Conservation (phyloP, 2,329 filamentous ascomycete species). For the Aspergillus sp. region DNA sequence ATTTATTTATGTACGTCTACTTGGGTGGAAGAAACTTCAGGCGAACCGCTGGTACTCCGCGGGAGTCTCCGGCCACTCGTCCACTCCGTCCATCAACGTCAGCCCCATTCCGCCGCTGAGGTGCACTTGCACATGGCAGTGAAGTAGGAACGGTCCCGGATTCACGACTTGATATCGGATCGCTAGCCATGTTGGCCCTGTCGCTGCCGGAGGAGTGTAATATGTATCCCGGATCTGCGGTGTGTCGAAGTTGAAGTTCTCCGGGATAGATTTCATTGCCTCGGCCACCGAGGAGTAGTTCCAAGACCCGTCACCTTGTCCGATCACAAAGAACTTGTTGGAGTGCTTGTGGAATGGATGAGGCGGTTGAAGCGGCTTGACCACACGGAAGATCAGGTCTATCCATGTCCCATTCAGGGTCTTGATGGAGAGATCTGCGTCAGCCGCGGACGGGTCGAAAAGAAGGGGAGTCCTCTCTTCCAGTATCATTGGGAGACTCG, state of each 20-base stretch:
- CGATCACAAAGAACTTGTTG: slow-evolving; percentile 60
- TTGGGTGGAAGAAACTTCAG: neutral
- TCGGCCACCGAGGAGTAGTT: slow-evolving; percentile 55
- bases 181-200: slow-evolving; percentile 47
- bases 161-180: slow-evolving; percentile 54
- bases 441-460: slow-evolving; percentile 43
- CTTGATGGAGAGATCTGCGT: slow-evolving; percentile 48
- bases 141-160: slow-evolving; percentile 55
- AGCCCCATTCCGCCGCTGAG: slow-evolving; percentile 56
- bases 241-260: slow-evolving; percentile 56
- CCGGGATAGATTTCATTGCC: slow-evolving; percentile 48
- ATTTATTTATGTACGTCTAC: too few relatives aligned
- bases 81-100: slow-evolving; percentile 47
- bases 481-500: slow-evolving; percentile 37
- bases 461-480: slow-evolving; percentile 48
- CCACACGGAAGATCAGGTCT: slow-evolving; percentile 53
- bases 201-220: slow-evolving; percentile 35
- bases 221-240: slow-evolving; percentile 56
- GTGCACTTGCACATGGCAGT: slow-evolving; percentile 58
- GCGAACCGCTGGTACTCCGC: slow-evolving; percentile 18
- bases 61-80: slow-evolving; percentile 32
- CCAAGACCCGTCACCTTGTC: slow-evolving; percentile 51
- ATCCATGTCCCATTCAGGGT: slow-evolving; percentile 53
- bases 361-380: slow-evolving; percentile 49
- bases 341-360: slow-evolving; percentile 67